Percentiles rank a stretch among this genome's conserved stretches.
phyloP scores from a whole-genome alignment of 164 flowering plant species.

The Annona squamosa region DNA sequence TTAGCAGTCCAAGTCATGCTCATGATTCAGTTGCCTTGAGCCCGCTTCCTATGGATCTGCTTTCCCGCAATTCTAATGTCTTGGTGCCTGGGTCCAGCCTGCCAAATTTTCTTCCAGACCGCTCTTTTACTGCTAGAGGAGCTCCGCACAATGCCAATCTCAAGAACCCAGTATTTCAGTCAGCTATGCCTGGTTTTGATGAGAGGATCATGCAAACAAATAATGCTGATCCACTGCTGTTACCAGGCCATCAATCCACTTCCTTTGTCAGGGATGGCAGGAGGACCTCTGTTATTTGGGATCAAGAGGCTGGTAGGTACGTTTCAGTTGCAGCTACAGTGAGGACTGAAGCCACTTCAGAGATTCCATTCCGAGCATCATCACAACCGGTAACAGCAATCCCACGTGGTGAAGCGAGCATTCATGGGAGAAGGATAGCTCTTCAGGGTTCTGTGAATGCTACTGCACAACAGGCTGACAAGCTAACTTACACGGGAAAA shows the following conservation, averaged over 20 bases:
- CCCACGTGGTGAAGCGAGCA: conserved; percentile 22
- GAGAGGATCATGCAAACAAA: conserved; percentile 42
- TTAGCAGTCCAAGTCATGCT: conserved; percentile 82
- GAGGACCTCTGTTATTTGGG: conserved; percentile 89
- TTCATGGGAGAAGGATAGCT: conserved; percentile 26
- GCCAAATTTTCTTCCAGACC: conserved; percentile 28
- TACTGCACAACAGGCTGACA: conserved; percentile 43
- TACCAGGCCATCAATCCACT: conserved; percentile 31
- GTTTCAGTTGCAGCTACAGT: conserved; percentile 62
- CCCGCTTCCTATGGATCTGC: conserved; percentile 65
- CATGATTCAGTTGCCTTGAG: conserved; percentile 69
- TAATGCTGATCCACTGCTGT: conserved; percentile 37
- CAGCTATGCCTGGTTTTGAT: conserved; percentile 36
- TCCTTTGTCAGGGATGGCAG: conserved; percentile 15
- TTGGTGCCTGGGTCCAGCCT: conserved; percentile 11
- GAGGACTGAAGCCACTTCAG: conserved; percentile 32
- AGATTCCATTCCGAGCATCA: conserved; percentile 32
- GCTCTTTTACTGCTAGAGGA: conserved; percentile 26
- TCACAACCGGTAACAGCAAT: conserved; percentile 7
- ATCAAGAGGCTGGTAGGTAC: conserved; percentile 92
- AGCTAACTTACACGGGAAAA: conserved; percentile 65
- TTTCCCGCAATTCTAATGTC: conserved; percentile 26
- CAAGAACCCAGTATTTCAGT: conserved; percentile 23
- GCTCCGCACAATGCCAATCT: conserved; percentile 16
- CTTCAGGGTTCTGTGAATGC: conserved; percentile 32